Base-by-base conservation (phyloP, 2,329 filamentous ascomycete species). In the Ceratocystis cubensis region DNA sequence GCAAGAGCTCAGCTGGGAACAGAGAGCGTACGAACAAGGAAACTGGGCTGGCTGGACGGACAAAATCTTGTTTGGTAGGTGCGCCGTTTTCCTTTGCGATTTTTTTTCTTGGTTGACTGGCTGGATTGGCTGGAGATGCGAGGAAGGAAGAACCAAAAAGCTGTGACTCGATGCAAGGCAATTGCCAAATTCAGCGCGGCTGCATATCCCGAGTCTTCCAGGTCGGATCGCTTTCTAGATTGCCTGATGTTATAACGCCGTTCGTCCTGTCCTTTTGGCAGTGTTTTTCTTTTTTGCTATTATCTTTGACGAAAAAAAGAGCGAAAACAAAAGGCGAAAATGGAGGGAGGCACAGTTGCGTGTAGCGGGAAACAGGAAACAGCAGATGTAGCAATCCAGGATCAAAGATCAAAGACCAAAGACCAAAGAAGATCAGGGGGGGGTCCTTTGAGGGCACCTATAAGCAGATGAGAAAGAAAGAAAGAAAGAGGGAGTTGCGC, bases 111-210 rank as follows among this genome's bases (percentile, higher is more conserved):
- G 2, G 25, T 59, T 59, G 53, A 30, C 15, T 5, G 56, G 25
- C 25, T 37, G 25, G 53, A 59, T 59, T 59, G 53, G 53, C 28
- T 59, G 56, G 8, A 33, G 56, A 28, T 28, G 22, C 48, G 48
- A 53, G 6, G 48, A 53, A 53, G 48, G 48, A 53, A 53, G 22
- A 15, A 7, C 37, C 10, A 53, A 28, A 25, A 22, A 53, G 25
- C 20, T 53, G 56, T 59, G 56, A 37, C 56, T 59, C 30, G 56
- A 33, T 37, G 56, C 56, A 59, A 41, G 56, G 15, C 28, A 37
- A n/a, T 59, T 59, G 28, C 56, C 33, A 37, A 37, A 59, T 59
- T 37, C 25, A 30, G 56, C 56, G 30, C 56, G 5, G 56, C 17
- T 37, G 30, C 56, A 59, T 59, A 33, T 59, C 28, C 25, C 56